Base-by-base conservation (phyloP, 2,329 filamentous ascomycete species). In the Calonectria pteridis region DNA sequence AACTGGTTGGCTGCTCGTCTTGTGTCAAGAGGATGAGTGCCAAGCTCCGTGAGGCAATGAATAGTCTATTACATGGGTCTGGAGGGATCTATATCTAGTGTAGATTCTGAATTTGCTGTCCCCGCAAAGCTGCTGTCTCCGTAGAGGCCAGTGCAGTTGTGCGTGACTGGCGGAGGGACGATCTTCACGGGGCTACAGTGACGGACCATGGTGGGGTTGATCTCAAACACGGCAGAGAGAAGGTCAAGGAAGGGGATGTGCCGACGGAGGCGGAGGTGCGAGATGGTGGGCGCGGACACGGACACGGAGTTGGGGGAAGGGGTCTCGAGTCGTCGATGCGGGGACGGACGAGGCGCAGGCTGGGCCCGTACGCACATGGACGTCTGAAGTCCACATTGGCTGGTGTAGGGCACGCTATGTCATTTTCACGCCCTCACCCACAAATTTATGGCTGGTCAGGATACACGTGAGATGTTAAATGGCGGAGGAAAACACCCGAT, bases 231-330 rank as follows among this genome's bases (percentile, higher is more conserved):
- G 67, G 59, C 20, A 46, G 59, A 43, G n/a, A 31, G 16, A n/a
- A 33, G 11, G 35, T 49, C n/a, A n/a, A 28, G 55, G 14, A 7
- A 20, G 28, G 33, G 10, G 53, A 49, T 35, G 53, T 51, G 70
- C 65, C 70, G 70, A 72, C 58, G 70, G 70, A 58, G 65, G 37
- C 70, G 70, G 70, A 68, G 70, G 11, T n/a, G 16, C 10, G 9
- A 14, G 9, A 28, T n/a, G 33, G 43, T 31, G 50, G 51, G 51
- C 9, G 43, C 65, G 65, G 70, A 69, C 26, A 49, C 53, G 70
- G 70, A 63, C 46, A 46, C 49, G 66, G 58, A 72, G 40, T 37
- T 35, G 53, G n/a, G 50, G 9, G 55, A 31, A 46, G n/a, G 28
- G 43, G 53, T 14, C 31, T 63, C 37, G 26, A 46, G n/a, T 28